Evolutionary conservation across 2,329 filamentous ascomycete species (phyloP).

Genomic region (Fusarium domesticum): DNA sequence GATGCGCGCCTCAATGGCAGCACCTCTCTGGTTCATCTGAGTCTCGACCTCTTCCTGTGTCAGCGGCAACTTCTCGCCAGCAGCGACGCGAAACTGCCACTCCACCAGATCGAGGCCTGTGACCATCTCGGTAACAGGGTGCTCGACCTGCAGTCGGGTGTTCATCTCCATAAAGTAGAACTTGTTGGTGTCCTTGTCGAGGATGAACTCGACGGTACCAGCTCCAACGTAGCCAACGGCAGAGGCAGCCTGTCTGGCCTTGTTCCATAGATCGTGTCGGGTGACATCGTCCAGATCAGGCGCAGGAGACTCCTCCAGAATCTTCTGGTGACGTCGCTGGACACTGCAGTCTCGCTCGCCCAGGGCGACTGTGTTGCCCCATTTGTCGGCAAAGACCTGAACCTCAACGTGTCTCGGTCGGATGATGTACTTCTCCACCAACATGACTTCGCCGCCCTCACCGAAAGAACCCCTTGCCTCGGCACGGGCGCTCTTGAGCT

Average conservation of each 20-base stretch:
- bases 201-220: slow-evolving; percentile 86
- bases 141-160: slow-evolving; percentile 91
- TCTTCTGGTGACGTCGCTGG: slow-evolving; percentile 84
- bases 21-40: slow-evolving; percentile 71
- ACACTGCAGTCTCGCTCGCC: slow-evolving; percentile 87
- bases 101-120: slow-evolving; percentile 76
- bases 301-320: slow-evolving; percentile 84
- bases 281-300: slow-evolving; percentile 61
- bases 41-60: slow-evolving; percentile 64
- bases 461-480: slow-evolving; percentile 79
- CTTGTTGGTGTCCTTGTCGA: slow-evolving; percentile 75
- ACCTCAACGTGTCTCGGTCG: slow-evolving; percentile 84
- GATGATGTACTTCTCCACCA: slow-evolving; percentile 80
- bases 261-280: slow-evolving; percentile 61
- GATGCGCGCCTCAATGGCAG: slow-evolving; percentile 92
- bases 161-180: slow-evolving; percentile 86
- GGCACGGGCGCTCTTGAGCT: slow-evolving; percentile 69
- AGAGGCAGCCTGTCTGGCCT: slow-evolving; percentile 62
- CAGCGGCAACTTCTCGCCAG: slow-evolving; percentile 55
- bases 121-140: slow-evolving; percentile 79
- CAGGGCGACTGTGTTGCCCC: slow-evolving; percentile 76
- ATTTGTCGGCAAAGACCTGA: slow-evolving; percentile 81
- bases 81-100: slow-evolving; percentile 84
- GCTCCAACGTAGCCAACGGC: slow-evolving; percentile 86
- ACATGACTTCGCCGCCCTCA: slow-evolving; percentile 73